Conservation (phyloP, 495 filamentous ascomycete species). For the Sordaria brevicollis region DNA sequence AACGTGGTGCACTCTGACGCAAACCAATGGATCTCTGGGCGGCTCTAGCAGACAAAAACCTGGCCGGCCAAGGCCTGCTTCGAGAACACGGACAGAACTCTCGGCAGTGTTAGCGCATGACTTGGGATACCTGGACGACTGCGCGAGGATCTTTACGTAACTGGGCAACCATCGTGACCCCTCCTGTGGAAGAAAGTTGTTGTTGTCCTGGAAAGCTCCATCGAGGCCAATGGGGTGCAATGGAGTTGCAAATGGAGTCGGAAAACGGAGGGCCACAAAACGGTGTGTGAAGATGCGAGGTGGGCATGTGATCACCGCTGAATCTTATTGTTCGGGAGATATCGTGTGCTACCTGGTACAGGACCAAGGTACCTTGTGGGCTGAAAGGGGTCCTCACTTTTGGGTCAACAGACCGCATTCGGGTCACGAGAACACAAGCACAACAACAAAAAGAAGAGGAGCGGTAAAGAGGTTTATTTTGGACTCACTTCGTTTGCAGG, state of each 20-base stretch:
- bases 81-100: background rate
- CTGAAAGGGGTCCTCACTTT: background rate
- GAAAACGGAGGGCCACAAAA: background rate
- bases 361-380: background rate
- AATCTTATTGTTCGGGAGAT: slow-evolving; percentile 8
- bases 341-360: background rate
- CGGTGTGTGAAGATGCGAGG: background rate
- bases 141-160: slow-evolving; percentile 18
- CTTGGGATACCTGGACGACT: background rate
- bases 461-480: slow-evolving; percentile 6
- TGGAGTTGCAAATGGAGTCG: background rate
- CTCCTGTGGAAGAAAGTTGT: background rate
- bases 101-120: slow-evolving; percentile 4
- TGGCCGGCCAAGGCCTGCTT: background rate
- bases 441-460: background rate
- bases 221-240: background rate
- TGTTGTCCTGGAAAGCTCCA: background rate
- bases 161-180: slow-evolving; percentile 10
- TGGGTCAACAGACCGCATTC: background rate
- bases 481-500: background rate
- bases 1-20: background rate
- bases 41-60: background rate
- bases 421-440: slow-evolving; percentile 8
- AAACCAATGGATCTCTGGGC: background rate
- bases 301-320: slow-evolving; percentile 14